These are phyloP conservation scores for Usnea hakonensis DNA, from an alignment of 495 filamentous ascomycete genomes.

Conservation along the genomic window DNA sequence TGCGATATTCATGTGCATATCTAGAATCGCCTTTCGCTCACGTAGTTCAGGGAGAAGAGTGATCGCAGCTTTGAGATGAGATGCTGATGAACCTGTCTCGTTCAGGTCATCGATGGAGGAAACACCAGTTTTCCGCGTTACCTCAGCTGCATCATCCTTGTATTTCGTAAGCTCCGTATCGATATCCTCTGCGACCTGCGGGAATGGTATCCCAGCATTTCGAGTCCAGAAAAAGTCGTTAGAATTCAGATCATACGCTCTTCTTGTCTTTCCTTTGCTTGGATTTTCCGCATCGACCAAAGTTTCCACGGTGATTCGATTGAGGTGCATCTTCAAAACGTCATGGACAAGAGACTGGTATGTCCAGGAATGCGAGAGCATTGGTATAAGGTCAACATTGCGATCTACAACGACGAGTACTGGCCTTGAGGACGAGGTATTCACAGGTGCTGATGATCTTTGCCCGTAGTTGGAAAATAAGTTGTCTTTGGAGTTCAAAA, in stretches of 20 bases:
- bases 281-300: slow-evolving; percentile 67
- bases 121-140: slow-evolving; percentile 91
- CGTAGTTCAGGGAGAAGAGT: slow-evolving; percentile 85
- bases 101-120: slow-evolving; percentile 89
- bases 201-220: slow-evolving; percentile 89
- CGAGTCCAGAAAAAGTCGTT: slow-evolving; percentile 97
- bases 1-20: slow-evolving; percentile 99
- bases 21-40: slow-evolving; percentile 81
- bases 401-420: slow-evolving; percentile 87
- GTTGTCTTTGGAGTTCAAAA: slow-evolving; percentile 95
- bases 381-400: slow-evolving; percentile 93
- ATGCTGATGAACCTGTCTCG: slow-evolving; percentile 77
- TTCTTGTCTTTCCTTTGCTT: slow-evolving; percentile 63
- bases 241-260: slow-evolving; percentile 78
- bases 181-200: slow-evolving; percentile 94
- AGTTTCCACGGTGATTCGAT: slow-evolving; percentile 90
- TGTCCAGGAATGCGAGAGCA: slow-evolving; percentile 98
- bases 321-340: slow-evolving; percentile 86
- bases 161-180: slow-evolving; percentile 87
- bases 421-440: slow-evolving; percentile 63
- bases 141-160: slow-evolving; percentile 88
- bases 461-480: slow-evolving; percentile 61
- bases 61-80: slow-evolving; percentile 93
- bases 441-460: slow-evolving; percentile 41
- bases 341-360: slow-evolving; percentile 96